Conservation (phyloP, 1,139 yeast genomes). For the Hansenula lynferdii region DNA sequence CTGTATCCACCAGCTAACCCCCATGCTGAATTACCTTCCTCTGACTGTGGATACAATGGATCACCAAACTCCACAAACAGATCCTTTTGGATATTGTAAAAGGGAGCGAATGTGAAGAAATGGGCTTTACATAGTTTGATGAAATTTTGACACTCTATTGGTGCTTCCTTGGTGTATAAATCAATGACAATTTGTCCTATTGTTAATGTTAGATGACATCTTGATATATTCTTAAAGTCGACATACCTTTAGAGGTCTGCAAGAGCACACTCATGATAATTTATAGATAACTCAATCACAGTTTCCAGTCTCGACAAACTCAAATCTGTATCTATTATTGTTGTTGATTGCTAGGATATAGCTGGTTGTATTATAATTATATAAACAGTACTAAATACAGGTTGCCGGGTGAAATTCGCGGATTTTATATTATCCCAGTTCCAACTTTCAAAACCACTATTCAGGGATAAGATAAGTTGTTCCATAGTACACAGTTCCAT, state of each 20-base stretch:
- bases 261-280: constrained; percentile 60
- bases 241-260: constrained; percentile 49
- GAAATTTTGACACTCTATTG: constrained; percentile 41
- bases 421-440: too few species aligned
- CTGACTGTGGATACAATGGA: constrained; percentile 37
- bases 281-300: too few species aligned
- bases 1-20: constrained; percentile 22
- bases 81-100: constrained; percentile 37
- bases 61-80: constrained; percentile 41
- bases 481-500: too few species aligned
- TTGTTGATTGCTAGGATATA: too few species aligned
- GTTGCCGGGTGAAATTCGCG: too few species aligned
- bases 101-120: constrained; percentile 50
- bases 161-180: constrained; percentile 32
- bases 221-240: too few species aligned
- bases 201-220: constrained; percentile 5
- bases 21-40: constrained; percentile 32
- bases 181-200: constrained; percentile 51
- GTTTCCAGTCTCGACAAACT: too few species aligned
- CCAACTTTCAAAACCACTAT: too few species aligned
- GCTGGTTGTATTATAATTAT: too few species aligned
- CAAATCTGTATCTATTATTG: too few species aligned
- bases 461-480: too few species aligned
- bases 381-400: too few species aligned
- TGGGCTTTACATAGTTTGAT: constrained; percentile 49